Conservation (phyloP, 352 stramenopile species). For the Aphanomyces astaci region DNA sequence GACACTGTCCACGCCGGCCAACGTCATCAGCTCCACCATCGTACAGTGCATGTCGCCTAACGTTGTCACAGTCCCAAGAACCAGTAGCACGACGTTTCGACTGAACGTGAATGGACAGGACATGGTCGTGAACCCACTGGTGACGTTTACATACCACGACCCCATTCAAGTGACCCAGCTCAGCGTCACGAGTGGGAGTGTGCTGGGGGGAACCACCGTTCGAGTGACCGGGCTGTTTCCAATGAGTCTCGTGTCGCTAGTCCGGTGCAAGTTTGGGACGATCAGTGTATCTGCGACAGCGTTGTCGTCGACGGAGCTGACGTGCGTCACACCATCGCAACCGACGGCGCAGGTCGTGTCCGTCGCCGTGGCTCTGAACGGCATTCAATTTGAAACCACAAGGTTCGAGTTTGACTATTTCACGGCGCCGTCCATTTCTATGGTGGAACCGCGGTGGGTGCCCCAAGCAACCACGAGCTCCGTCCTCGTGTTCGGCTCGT, state of each 20-base stretch:
- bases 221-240: constrained; percentile 28
- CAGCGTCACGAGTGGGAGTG: constrained; percentile 16
- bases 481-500: not conserved
- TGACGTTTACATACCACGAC: constrained; percentile 6
- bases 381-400: not conserved
- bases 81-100: not conserved
- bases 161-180: not conserved
- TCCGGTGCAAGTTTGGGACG: constrained; percentile 32
- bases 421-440: not conserved
- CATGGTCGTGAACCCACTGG: not conserved
- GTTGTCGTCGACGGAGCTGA: constrained; percentile 25
- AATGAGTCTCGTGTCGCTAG: no score
- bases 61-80: not conserved
- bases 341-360: not conserved
- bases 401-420: constrained; percentile 23
- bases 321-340: constrained; percentile 31
- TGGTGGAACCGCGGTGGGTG: not conserved
- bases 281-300: constrained; percentile 22
- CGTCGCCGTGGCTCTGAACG: not conserved
- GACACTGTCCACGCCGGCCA: not conserved
- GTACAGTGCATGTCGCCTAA: constrained; percentile 6
- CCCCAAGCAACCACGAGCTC: not conserved
- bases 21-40: not conserved
- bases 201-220: constrained; percentile 31
- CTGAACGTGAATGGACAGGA: constrained; percentile 17